Evolutionary conservation across 2,329 filamentous ascomycete genomes (phyloP), one percentile per base, ranked within the genome.

Genomic region (Scolecobasidium constrictum): DNA sequence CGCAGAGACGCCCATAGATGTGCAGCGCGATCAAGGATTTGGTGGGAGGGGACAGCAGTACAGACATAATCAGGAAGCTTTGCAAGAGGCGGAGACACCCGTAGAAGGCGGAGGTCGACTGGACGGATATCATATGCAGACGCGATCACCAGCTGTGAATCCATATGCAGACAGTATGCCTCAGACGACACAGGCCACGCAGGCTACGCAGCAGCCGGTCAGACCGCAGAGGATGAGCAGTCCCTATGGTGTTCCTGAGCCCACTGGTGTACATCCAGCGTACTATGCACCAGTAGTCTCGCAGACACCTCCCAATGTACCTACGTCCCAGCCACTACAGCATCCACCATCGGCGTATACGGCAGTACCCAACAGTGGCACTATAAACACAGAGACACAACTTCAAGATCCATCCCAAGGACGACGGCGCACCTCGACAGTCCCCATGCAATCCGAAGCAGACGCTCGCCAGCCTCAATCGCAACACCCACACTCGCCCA

Each of bases 241-340:
- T 18, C 20, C 35, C 31, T 40, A 39, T 22, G 28, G 28, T 21
- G 5, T 42, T 21, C 42, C 42, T 19, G 42, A 38, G 17, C 42
- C 42, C 13, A 39, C 34, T 18, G 7, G 36, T 21, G 20, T 15
- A 31, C 42, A 44, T 39, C 42, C 42, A 39, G 42, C 42, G 7
- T 39, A 19, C 17, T 44, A 22, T 23, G 35, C 35, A 13, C 42
- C 34, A n/a, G 35, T 44, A 20, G 23, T 15, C 9, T 7, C n/a
- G 11, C 35, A 36, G 26, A n/a, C 9, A 9, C 9, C 11, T 7
- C 35, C 35, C 3, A 19, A 35, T 5, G 31, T 20, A 9, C 17
- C 40, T 3, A n/a, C 21, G 21, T 43, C 40, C 15, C 33, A 15
- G 18, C 42, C 20, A 21, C 13, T 21, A 5, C 35, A 43, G 5